Conservation (phyloP, 2,329 filamentous ascomycete genomes). For the Penicillium digitatum region DNA sequence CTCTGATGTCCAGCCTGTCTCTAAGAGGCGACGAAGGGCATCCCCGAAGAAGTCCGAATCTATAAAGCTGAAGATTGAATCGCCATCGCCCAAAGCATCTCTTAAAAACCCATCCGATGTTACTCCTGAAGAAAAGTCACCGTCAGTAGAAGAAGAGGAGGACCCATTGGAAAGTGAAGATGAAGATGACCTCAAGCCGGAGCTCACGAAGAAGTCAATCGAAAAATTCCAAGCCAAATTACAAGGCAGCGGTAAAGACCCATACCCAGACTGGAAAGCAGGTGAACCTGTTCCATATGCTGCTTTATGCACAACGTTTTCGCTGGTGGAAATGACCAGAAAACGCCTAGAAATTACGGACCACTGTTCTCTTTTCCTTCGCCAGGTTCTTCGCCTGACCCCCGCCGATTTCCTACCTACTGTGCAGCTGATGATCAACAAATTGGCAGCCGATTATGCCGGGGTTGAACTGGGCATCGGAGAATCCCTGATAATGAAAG, state of each 20-base stretch:
- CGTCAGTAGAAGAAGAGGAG: slow-evolving; percentile 37
- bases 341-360: slow-evolving; percentile 85
- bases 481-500: slow-evolving; percentile 97
- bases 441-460: slow-evolving; percentile 91
- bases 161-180: slow-evolving; percentile 48
- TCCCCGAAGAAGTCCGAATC: slow-evolving; percentile 21
- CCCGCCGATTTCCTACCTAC: slow-evolving; percentile 83
- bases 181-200: slow-evolving; percentile 63
- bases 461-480: slow-evolving; percentile 98
- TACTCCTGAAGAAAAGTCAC: slow-evolving; percentile 30
- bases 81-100: slow-evolving; percentile 20
- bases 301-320: slow-evolving; percentile 90
- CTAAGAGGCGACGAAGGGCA: slow-evolving; percentile 49
- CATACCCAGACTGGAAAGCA: slow-evolving; percentile 92
- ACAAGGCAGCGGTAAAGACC: slow-evolving; percentile 64
- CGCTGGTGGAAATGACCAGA: slow-evolving; percentile 87
- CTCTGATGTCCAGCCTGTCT: slow-evolving; percentile 57
- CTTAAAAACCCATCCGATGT: slow-evolving; percentile 47
- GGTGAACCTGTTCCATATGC: slow-evolving; percentile 90
- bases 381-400: slow-evolving; percentile 88
- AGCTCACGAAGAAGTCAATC: slow-evolving; percentile 67
- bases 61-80: slow-evolving; percentile 18
- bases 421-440: slow-evolving; percentile 94
- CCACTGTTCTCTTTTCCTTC: slow-evolving; percentile 83
- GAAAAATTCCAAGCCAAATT: slow-evolving; percentile 77